These are phyloP conservation scores for Gaillardinia entomophila DNA, from an alignment of 805 yeast species.

Conservation along the genomic window DNA sequence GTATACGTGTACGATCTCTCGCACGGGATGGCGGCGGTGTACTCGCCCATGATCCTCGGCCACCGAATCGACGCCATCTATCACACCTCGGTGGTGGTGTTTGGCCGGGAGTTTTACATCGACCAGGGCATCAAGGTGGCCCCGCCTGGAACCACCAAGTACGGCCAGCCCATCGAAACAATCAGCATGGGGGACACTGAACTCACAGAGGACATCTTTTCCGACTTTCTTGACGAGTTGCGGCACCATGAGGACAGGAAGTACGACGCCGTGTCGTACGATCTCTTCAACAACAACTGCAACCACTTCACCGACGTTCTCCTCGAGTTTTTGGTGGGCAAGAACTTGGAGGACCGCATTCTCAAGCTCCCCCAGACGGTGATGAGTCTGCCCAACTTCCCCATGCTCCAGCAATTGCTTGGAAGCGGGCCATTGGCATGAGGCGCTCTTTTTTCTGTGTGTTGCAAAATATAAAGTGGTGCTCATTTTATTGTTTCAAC, in stretches of 20 bases:
- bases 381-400: conserved; percentile 33
- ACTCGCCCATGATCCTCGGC: conserved; percentile 49
- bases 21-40: conserved; percentile 50
- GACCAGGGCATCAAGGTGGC: conserved; percentile 49
- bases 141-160: conserved; percentile 50
- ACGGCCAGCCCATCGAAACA: conserved; percentile 52
- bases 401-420: conserved; percentile 26
- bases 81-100: conserved; percentile 56
- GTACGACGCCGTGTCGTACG: conserved; percentile 45
- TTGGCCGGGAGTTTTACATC: conserved; percentile 51
- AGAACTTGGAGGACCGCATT: conserved; percentile 49
- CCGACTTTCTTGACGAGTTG: conserved; percentile 49
- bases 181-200: conserved; percentile 49
- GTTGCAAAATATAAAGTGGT: too few relatives aligned
- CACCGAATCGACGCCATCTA: conserved; percentile 55
- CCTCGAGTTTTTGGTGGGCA: conserved; percentile 53
- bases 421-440: conserved; percentile 12
- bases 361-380: conserved; percentile 47
- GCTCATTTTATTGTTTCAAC: too few relatives aligned
- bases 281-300: conserved; percentile 59
- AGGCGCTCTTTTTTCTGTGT: too few relatives aligned
- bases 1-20: conserved; percentile 62
- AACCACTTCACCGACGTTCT: conserved; percentile 60
- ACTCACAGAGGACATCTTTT: conserved; percentile 45
- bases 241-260: conserved; percentile 29